Evolutionary conservation across 805 yeast genomes (phyloP).

Genomic region (Schwanniomyces occidentalis): DNA sequence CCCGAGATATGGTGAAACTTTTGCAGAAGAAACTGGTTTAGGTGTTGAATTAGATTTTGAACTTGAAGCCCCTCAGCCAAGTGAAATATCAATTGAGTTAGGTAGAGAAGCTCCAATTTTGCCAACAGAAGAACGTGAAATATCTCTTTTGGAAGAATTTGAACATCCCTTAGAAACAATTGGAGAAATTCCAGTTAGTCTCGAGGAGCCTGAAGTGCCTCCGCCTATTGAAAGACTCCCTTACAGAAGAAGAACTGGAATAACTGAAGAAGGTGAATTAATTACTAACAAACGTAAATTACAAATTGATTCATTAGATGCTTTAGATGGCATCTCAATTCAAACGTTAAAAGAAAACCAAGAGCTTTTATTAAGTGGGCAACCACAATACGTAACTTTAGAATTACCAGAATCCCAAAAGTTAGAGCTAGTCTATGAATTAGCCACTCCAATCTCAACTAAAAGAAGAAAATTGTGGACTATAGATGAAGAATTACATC

Average conservation of each 20-base stretch:
- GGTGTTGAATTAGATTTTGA: conserved; percentile 53
- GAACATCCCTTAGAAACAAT: conserved; percentile 44
- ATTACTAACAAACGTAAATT: conserved; percentile 49
- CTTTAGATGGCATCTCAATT: conserved; percentile 44
- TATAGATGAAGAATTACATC: conserved; percentile 30
- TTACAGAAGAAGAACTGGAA: conserved; percentile 16
- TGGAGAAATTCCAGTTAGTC: conserved; percentile 12
- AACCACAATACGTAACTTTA: conserved; percentile 23
- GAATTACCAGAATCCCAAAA: conserved; percentile 32
- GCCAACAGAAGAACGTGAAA: conserved; percentile 22
- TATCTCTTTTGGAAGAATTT: conserved; percentile 26
- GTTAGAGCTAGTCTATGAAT: conserved; percentile 32
- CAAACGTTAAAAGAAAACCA: conserved; percentile 34
- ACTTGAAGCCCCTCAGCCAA: conserved; percentile 21
- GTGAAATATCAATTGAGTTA: conserved; percentile 51
- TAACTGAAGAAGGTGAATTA: conserved; percentile 42
- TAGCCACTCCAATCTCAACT: conserved; percentile 26
- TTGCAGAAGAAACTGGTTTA: conserved; percentile 24
- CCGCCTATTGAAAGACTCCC: conserved; percentile 3
- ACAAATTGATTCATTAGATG: conserved; percentile 45
- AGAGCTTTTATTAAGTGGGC: conserved; percentile 20
- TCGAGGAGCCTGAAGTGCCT: conserved; percentile 26
- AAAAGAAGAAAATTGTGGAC: conserved; percentile 33
- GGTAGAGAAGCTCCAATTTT: conserved; percentile 44
- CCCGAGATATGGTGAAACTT: conserved; percentile 47